Conservation (phyloP, 2,329 filamentous ascomycete species). For the Neospermospora avenae region DNA sequence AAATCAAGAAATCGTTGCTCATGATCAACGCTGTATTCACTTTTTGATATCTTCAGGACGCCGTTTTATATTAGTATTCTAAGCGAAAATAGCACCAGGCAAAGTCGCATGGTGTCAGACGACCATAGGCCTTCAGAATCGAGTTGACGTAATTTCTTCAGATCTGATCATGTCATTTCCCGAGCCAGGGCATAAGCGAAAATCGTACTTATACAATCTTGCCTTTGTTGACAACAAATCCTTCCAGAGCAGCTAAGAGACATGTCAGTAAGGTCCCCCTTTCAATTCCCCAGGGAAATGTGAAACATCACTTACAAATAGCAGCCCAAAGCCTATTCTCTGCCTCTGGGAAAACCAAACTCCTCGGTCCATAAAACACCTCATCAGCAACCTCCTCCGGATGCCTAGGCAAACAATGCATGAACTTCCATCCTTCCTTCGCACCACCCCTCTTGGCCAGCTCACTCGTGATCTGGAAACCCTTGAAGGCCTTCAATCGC, state of each 20-base stretch:
- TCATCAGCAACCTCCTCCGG: slow-evolving; percentile 90
- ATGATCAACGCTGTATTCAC: background rate
- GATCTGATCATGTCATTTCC: background rate
- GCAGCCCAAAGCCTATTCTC: slow-evolving; percentile 94
- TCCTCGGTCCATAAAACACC: slow-evolving; percentile 85
- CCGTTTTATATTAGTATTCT: slow-evolving; percentile 15
- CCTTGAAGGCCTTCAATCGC: slow-evolving; percentile 75
- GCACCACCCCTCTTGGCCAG: slow-evolving; percentile 81
- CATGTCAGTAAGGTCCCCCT: slow-evolving; percentile 13
- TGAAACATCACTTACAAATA: slow-evolving; percentile 55
- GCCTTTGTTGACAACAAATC: slow-evolving; percentile 92
- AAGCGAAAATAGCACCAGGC: background rate
- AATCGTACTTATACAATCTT: slow-evolving; percentile 48
- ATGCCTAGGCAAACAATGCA: slow-evolving; percentile 95
- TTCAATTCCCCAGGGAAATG: no score
- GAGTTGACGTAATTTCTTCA: background rate
- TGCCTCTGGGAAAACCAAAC: slow-evolving; percentile 88
- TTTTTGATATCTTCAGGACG: slow-evolving; percentile 5
- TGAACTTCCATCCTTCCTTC: slow-evolving; percentile 90
- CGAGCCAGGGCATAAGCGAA: background rate
- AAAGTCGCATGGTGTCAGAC: no score
- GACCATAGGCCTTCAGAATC: background rate
- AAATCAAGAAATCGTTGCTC: background rate
- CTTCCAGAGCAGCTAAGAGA: slow-evolving; percentile 68
- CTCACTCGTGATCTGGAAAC: slow-evolving; percentile 88